phyloP scores from a whole-genome alignment of 2,329 filamentous ascomycete species.

The Microsporum ferrugineum region DNA sequence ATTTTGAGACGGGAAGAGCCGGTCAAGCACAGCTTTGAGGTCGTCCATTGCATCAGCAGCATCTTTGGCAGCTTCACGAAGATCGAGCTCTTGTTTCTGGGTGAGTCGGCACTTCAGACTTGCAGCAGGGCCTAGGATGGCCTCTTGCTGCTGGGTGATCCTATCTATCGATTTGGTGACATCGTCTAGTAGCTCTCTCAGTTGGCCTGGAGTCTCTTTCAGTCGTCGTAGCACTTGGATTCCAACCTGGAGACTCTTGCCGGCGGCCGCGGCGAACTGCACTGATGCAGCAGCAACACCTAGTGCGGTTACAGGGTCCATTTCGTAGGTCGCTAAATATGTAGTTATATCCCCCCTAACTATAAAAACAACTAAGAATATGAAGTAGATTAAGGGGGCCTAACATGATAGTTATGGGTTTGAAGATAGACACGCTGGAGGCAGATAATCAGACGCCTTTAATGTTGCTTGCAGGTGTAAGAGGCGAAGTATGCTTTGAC shows the following conservation, averaged over 20 bases:
- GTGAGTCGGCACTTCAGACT: neutral
- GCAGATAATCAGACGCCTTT: no score
- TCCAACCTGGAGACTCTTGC: neutral
- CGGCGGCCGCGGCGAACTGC: neutral
- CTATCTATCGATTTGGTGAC: neutral
- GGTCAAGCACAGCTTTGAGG: neutral
- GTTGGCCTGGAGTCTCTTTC: neutral
- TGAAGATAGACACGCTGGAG: no score
- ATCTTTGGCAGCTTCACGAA: neutral
- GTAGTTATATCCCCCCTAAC: neutral
- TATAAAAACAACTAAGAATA: neutral
- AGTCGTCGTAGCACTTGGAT: neutral
- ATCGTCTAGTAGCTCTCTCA: neutral
- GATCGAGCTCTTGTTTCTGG: neutral
- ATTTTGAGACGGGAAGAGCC: neutral
- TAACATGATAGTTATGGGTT: no score
- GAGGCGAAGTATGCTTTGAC: no score
- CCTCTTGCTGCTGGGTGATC: neutral
- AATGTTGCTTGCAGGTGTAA: no score
- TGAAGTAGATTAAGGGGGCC: no score
- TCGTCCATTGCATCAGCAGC: neutral
- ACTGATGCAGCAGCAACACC: neutral
- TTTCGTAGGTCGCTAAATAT: neutral
- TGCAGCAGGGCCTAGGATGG: no score
- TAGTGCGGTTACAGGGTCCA: neutral